Conservation (phyloP, 371 early-diverging fungal species). For the Paramicrosporidium saccamoebae region DNA sequence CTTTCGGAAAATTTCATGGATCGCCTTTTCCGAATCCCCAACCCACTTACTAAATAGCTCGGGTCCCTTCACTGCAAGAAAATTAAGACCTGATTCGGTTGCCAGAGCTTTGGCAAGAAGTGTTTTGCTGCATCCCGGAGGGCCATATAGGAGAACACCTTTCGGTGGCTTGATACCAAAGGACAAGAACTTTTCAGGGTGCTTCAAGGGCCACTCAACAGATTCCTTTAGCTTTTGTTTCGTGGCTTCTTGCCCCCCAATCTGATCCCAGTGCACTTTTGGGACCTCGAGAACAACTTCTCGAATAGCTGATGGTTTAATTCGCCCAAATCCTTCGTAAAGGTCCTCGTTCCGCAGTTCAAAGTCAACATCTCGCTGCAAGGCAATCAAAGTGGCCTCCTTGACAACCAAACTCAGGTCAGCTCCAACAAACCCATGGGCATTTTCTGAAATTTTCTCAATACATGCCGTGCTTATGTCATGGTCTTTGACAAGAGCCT, state of each 20-base stretch:
- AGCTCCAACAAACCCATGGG: conserved; percentile 93
- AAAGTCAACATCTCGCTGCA: conserved; percentile 13
- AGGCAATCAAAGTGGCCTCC: conserved; percentile 55
- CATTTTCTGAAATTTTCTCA: conserved; percentile 14
- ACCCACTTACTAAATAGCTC: conserved; percentile 95
- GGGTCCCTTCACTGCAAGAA: conserved; percentile 87
- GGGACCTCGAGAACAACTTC: conserved; percentile 80
- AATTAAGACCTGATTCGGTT: conserved; percentile 81
- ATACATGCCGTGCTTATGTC: conserved; percentile 16
- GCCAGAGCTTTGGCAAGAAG: conserved; percentile 90
- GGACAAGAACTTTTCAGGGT: conserved; percentile 51
- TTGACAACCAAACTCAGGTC: conserved; percentile 57
- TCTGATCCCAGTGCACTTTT: conserved; percentile 74
- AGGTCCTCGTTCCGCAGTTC: conserved; percentile 8
- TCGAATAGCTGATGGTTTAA: conserved; percentile 82
- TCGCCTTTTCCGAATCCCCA: conserved; percentile 88
- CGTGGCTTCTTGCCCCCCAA: conserved; percentile 82
- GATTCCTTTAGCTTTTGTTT: conserved; percentile 85
- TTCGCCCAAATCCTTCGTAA: conserved; percentile 14
- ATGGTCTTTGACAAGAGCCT: conserved; percentile 20
- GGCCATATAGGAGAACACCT: conserved; percentile 84
- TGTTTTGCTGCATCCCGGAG: conserved; percentile 93
- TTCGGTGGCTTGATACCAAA: conserved; percentile 77
- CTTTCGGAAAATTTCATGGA: conserved; percentile 68
- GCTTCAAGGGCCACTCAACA: conserved; percentile 90